These are phyloP conservation scores for Telfairia occidentalis DNA, from an alignment of 331 rosid species.

Conservation along the genomic window DNA sequence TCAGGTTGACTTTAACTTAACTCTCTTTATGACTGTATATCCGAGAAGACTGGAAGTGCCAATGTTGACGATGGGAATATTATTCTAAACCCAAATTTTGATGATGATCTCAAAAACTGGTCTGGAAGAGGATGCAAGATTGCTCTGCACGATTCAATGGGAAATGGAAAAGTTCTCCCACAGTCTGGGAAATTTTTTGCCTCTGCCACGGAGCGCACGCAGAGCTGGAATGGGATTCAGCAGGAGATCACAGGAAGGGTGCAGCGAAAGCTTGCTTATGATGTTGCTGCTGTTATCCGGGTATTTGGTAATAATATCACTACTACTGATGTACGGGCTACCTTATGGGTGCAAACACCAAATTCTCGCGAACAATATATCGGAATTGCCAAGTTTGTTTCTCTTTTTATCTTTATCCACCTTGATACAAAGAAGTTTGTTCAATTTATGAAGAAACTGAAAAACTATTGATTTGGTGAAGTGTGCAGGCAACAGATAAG, in stretches of 20 bases:
- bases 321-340: conserved; percentile 60
- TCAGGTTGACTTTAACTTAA: conserved; percentile 1
- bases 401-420: neutral
- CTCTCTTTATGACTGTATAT: neutral
- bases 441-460: conserved; percentile 6
- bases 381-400: conserved; percentile 71
- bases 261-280: conserved; percentile 75
- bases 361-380: conserved; percentile 73
- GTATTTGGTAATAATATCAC: conserved; percentile 72
- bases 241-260: conserved; percentile 82
- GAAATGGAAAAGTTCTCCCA: conserved; percentile 63
- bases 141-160: conserved; percentile 56
- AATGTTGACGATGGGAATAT: conserved; percentile 38
- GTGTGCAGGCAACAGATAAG: conserved; percentile 91
- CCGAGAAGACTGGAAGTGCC: conserved; percentile 30
- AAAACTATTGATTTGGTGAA: conserved; percentile 19
- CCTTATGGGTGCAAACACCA: conserved; percentile 62
- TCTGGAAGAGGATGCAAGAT: conserved; percentile 93
- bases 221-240: conserved; percentile 91
- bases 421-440: neutral
- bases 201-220: conserved; percentile 66
- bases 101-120: conserved; percentile 79
- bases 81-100: conserved; percentile 57
- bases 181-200: conserved; percentile 63
- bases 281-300: conserved; percentile 56